Conservation (phyloP, 2,329 filamentous ascomycete species). For the Hirsutella thompsonii region DNA sequence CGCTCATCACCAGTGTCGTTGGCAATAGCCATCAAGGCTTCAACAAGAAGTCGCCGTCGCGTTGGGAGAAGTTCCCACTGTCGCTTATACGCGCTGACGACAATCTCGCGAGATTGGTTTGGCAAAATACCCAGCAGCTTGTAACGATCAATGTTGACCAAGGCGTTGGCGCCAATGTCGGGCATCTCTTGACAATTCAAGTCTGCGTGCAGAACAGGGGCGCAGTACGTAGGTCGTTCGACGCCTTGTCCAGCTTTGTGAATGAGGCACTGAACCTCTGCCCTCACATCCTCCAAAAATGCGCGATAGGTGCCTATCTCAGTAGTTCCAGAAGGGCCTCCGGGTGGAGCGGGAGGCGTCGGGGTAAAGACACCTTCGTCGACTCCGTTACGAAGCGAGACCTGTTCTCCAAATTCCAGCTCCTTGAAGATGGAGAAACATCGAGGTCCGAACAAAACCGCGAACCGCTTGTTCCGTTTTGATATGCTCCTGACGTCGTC, state of each 20-base stretch:
- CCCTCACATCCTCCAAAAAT: constrained; percentile 35
- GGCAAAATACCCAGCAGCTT: constrained; percentile 24
- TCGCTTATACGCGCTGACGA: constrained; percentile 26
- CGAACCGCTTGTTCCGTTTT: constrained; percentile 43
- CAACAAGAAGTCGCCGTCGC: constrained; percentile 16
- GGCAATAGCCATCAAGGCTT: constrained; percentile 19
- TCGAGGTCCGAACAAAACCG: constrained; percentile 37
- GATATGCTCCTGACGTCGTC: constrained; percentile 33
- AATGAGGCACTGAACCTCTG: constrained; percentile 32
- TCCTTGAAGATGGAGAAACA: constrained; percentile 34
- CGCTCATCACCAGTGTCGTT: constrained; percentile 20
- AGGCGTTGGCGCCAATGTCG: constrained; percentile 11
- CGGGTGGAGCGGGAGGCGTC: constrained; percentile 17
- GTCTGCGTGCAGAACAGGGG: constrained; percentile 16
- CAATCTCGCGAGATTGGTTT: constrained; percentile 18
- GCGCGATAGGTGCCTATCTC: constrained; percentile 28
- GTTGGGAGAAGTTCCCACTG: constrained; percentile 23
- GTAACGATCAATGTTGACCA: constrained; percentile 21
- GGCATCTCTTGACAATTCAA: constrained; percentile 18
- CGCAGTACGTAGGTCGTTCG: constrained; percentile 17
- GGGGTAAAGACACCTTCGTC: constrained; percentile 24
- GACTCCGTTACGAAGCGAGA: constrained; percentile 23
- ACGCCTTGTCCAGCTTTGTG: constrained; percentile 18
- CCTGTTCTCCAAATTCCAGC: constrained; percentile 33
- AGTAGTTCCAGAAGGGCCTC: constrained; percentile 20